Conservation (phyloP, 1,139 yeast species). For the Blastobotrys niveus region DNA sequence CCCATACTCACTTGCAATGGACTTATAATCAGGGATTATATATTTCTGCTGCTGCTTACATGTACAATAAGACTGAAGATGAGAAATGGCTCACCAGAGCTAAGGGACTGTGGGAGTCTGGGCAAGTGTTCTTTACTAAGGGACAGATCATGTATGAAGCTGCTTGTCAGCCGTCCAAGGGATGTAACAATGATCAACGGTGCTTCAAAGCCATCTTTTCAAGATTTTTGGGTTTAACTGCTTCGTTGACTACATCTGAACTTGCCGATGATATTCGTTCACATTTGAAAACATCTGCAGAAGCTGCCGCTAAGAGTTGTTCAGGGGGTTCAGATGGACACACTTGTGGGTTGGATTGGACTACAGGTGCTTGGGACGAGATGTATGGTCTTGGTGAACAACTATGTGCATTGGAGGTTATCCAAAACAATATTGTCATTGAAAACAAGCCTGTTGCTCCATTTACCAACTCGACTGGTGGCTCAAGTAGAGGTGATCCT, state of each 20-base stretch:
- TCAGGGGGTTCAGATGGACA: slow-evolving; percentile 83
- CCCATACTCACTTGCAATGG: slow-evolving; percentile 64
- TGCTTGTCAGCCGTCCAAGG: slow-evolving; percentile 61
- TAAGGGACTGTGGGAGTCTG: slow-evolving; percentile 37
- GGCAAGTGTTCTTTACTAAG: slow-evolving; percentile 54
- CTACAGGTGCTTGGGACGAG: slow-evolving; percentile 65
- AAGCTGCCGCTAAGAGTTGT: slow-evolving; percentile 77
- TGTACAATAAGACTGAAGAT: slow-evolving; percentile 69
- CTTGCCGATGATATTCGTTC: slow-evolving; percentile 48
- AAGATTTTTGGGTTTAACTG: slow-evolving; percentile 69
- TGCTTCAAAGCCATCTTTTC: slow-evolving; percentile 80
- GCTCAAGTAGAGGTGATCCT: slow-evolving; percentile 39
- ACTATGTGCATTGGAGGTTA: slow-evolving; percentile 76
- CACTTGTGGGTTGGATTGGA: slow-evolving; percentile 87
- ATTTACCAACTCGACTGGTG: slow-evolving; percentile 44
- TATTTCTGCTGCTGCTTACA: slow-evolving; percentile 74
- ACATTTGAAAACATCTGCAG: slow-evolving; percentile 57
- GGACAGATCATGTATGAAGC: slow-evolving; percentile 62
- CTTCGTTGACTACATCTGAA: slow-evolving; percentile 63
- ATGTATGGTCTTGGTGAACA: slow-evolving; percentile 90
- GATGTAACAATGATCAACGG: slow-evolving; percentile 84
- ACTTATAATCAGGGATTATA: slow-evolving; percentile 81
- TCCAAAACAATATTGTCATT: slow-evolving; percentile 56
- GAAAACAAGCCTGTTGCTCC: slow-evolving; percentile 49
- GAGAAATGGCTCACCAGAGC: slow-evolving; percentile 59